These are phyloP conservation scores for Paramecium caudatum DNA, from an alignment of 73 alveolate species.

Conservation along the genomic window DNA sequence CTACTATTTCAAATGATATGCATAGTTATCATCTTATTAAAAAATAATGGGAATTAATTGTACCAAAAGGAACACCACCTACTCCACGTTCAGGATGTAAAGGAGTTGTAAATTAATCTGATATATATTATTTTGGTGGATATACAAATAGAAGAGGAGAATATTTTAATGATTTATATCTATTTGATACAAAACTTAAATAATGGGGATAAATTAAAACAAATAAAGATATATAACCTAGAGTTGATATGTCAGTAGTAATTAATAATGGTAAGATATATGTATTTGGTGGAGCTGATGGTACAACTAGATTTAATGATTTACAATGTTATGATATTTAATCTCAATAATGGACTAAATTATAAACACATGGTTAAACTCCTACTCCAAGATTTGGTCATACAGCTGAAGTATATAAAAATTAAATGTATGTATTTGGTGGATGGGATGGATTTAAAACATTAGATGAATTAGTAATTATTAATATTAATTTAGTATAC, in stretches of 20 bases:
- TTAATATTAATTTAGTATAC: neutral
- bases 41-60: slow-evolving; percentile 26
- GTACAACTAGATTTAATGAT: slow-evolving; percentile 51
- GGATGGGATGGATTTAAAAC: slow-evolving; percentile 69
- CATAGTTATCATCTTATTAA: neutral
- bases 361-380: slow-evolving; percentile 53
- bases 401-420: slow-evolving; percentile 68
- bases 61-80: slow-evolving; percentile 13
- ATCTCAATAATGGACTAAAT: neutral
- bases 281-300: slow-evolving; percentile 66
- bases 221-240: slow-evolving; percentile 25
- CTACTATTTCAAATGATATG: slow-evolving; percentile 51
- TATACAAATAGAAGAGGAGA: slow-evolving; percentile 62
- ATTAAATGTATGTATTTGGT: slow-evolving; percentile 64
- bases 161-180: slow-evolving; percentile 56
- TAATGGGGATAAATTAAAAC: slow-evolving; percentile 31
- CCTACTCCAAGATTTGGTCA: slow-evolving; percentile 67
- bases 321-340: slow-evolving; percentile 56
- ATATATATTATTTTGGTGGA: slow-evolving; percentile 63
- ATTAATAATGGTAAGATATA: slow-evolving; percentile 42
- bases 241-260: slow-evolving; percentile 63
- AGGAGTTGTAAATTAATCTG: slow-evolving; percentile 47
- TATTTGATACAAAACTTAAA: slow-evolving; percentile 4
- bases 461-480: slow-evolving; percentile 27
- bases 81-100: slow-evolving; percentile 64